Conservation (phyloP, 2,329 filamentous ascomycete species). For the Helminthosporium solani region DNA sequence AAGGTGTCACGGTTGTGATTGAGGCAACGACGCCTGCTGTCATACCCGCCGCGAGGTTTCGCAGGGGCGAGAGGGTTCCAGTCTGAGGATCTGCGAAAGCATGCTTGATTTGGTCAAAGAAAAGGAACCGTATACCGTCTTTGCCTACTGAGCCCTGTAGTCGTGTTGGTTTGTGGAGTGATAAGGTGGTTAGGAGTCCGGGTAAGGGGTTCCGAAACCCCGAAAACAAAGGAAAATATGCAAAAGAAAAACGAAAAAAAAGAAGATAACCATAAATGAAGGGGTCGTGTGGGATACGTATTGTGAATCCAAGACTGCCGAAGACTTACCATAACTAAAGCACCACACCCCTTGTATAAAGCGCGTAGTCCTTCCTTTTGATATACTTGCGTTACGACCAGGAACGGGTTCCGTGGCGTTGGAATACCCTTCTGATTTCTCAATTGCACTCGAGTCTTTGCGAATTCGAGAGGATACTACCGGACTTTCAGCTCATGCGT, state of each 20-base stretch:
- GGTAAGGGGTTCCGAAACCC: too few species aligned
- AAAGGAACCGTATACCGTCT: slow-evolving; percentile 65
- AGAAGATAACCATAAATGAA: too few species aligned
- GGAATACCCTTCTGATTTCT: slow-evolving; percentile 46
- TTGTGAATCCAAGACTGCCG: not conserved
- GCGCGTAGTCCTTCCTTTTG: slow-evolving; percentile 58
- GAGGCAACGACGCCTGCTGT: slow-evolving; percentile 62
- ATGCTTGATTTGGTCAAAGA: slow-evolving; percentile 66
- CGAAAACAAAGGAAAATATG: too few species aligned
- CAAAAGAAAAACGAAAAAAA: too few species aligned
- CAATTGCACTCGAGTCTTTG: slow-evolving; percentile 65
- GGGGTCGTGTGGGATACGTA: slow-evolving; percentile 2
- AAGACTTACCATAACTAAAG: slow-evolving; percentile 52
- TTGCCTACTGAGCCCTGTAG: slow-evolving; percentile 59
- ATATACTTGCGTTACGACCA: slow-evolving; percentile 57
- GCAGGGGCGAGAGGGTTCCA: slow-evolving; percentile 56
- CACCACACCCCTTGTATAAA: slow-evolving; percentile 64
- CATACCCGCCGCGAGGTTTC: slow-evolving; percentile 66
- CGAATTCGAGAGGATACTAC: slow-evolving; percentile 65
- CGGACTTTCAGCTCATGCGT: slow-evolving; percentile 3
- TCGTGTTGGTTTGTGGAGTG: not conserved
- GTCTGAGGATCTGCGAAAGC: slow-evolving; percentile 56
- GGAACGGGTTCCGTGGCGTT: slow-evolving; percentile 58
- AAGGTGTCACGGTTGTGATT: slow-evolving; percentile 66
- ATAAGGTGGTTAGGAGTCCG: too few species aligned